phyloP scores from a whole-genome alignment of 106 monocot species.

The Phalaenopsis equestris region DNA sequence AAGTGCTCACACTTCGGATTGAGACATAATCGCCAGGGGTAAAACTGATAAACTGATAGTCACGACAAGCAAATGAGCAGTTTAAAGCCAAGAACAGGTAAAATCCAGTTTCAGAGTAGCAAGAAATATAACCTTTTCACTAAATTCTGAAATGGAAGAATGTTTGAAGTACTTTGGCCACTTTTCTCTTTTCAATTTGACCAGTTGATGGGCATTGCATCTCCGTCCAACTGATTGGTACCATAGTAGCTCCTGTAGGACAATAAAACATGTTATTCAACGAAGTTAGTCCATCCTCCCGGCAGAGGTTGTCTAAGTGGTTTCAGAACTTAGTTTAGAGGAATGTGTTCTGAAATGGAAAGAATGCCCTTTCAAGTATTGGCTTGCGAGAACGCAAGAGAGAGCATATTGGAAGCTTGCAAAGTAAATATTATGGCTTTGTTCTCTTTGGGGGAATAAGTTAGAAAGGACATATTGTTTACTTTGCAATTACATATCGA shows the following conservation, averaged over 20 bases:
- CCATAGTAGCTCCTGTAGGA: constrained; percentile 53
- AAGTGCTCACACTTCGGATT: too few species aligned
- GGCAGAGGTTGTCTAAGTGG: neutral
- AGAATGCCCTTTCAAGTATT: neutral
- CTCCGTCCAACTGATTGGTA: constrained; percentile 86
- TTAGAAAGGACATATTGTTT: too few species aligned
- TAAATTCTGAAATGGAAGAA: neutral
- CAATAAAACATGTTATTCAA: neutral
- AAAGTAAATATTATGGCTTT: neutral
- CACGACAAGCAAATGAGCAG: too few species aligned
- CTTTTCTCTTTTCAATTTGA: constrained; percentile 75
- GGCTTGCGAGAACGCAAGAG: neutral
- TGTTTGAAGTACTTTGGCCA: constrained; percentile 53
- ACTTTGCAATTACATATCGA: too few species aligned
- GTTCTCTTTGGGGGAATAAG: too few species aligned
- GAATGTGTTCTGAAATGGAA: neutral
- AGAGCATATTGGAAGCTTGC: neutral
- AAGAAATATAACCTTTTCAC: too few species aligned
- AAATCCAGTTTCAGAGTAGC: too few species aligned
- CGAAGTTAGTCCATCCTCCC: neutral
- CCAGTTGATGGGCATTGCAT: constrained; percentile 87
- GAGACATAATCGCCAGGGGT: too few species aligned
- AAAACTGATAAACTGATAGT: too few species aligned
- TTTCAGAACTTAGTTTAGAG: neutral
- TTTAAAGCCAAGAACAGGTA: too few species aligned